Base-by-base conservation (phyloP, 768 basidiomycete species). In the Pisolithus microcarpus region DNA sequence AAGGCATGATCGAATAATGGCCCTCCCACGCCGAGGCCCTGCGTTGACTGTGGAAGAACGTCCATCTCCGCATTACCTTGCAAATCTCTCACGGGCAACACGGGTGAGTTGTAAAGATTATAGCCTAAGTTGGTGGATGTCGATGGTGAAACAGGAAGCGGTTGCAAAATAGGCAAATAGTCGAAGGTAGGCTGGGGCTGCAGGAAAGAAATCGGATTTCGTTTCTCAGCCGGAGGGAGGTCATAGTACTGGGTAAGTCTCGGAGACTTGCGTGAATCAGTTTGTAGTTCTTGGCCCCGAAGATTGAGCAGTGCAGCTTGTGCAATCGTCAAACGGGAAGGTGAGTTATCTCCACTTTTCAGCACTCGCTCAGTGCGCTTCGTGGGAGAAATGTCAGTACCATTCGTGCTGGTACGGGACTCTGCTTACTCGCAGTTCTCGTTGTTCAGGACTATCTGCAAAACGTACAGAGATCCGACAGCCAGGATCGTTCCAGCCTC, bases 401-500 rank as follows among this genome's bases (percentile, higher is more conserved):
- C 30, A 24, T 45, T 10, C 23, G 2, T 31, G 48, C 5, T 23
- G 38, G 2, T 18, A 18, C 18, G 23, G 44, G 34, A 39, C 7
- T 13, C 37, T 26, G 75, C 82, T 34, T 51, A 87, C 87, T 60
- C 87, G 72, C 40, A 90, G 68, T 58, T 90, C 87, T 49, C 87
- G 69, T 62, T 90, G 87, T 60, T 89, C 87, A 10, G 75, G 71
- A 8, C 82, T 87, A 61, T 90, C 87, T 13, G 87, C 87, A 59
- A 89, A 89, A 36, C 87, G 73, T 16, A 89, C 87, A 5, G 84
- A 85, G 50, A 90, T 87, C 46, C 87, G 69, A 60, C 85, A 83
- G 15, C 87, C 87, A 10, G 78, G 65, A 53, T 90, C 87, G 53
- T 86, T 78, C 82, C 80, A 85, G 10, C 88, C 88, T 38, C 85